phyloP scores from a whole-genome alignment of 176 grass and related monocot species.

The Musa schizocarpa region DNA sequence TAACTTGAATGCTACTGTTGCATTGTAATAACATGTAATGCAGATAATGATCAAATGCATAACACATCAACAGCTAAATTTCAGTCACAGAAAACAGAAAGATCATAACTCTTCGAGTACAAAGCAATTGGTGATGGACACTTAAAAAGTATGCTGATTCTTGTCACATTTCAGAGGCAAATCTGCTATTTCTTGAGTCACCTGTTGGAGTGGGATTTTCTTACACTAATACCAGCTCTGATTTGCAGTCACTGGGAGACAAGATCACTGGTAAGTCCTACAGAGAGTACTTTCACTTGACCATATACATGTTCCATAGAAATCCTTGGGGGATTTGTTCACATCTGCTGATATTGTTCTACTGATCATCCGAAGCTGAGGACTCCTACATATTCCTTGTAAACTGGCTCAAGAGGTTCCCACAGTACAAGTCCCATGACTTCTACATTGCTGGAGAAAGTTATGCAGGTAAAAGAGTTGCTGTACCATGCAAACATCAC shows the following conservation, averaged over 20 bases:
- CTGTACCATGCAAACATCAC: too few species aligned
- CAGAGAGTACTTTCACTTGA: not conserved
- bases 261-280: conserved; percentile 68
- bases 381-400: conserved; percentile 81
- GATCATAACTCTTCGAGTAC: not conserved
- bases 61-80: not conserved
- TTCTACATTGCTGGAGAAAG: conserved; percentile 96
- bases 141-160: not conserved
- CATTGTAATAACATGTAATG: not conserved
- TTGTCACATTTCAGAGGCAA: conserved; percentile 59
- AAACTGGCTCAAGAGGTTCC: conserved; percentile 97
- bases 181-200: conserved; percentile 90
- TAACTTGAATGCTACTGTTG: not conserved
- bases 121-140: not conserved
- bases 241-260: conserved; percentile 56
- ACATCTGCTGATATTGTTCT: not conserved
- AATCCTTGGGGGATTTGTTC: not conserved
- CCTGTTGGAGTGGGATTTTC: conserved; percentile 97
- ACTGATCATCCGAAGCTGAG: conserved; percentile 31
- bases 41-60: not conserved
- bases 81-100: too few species aligned
- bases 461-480: conserved; percentile 60
- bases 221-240: conserved; percentile 93
- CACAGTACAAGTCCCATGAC: conserved; percentile 67
- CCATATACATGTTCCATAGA: not conserved